Evolutionary conservation across 2,329 filamentous ascomycete species (phyloP), one percentile per base, ranked within the genome.

Genomic region (Hypoxylon sp.): DNA sequence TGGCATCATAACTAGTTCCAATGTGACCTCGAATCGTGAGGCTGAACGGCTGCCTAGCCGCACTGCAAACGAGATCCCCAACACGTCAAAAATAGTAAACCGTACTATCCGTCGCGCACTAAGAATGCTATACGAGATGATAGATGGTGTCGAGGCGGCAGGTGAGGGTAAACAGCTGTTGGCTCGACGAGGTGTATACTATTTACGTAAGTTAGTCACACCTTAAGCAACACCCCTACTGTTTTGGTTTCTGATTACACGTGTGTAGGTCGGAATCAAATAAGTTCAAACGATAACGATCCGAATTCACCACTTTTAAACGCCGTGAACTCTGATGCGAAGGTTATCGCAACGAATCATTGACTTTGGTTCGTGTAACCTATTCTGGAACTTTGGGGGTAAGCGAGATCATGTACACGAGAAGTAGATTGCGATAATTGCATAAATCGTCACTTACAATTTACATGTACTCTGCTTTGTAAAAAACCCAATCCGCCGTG

Each of bases 21-120:
- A 56, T 65, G 31, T 33, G 40, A 60, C 50, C 57, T 60, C 46
- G 57, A 40, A 14, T 17, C 11, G 37, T 66, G 57, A 57, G 63
- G 63, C 63, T 66, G 63, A 66, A 61, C 5, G 42, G 44, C 50
- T 37, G 11, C 51, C 50, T 17, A 56, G 40, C 48, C 44, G 42
- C 22, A 30, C 25, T 46, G 33, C 35, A 17, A 30, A 46, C 20
- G 17, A 44, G 17, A 44, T 44, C 11, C 10, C 40, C 17, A 44
- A 22, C n/a, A n/a, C 50, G 35, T 51, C 11, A 44, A 37, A 27
- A 20, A 13, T 31, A 44, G 14, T 30, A 30, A 22, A 44, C 37
- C 8, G n/a, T 33, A 22, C 13, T 11, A 48, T 11, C 17, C 22
- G 30, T 35, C 48, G n/a, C 30, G 55, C 55, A 42, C 33, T 44